Evolutionary conservation across 129 eudicot genomes (phyloP).

Genomic region (Arctium lappa): DNA sequence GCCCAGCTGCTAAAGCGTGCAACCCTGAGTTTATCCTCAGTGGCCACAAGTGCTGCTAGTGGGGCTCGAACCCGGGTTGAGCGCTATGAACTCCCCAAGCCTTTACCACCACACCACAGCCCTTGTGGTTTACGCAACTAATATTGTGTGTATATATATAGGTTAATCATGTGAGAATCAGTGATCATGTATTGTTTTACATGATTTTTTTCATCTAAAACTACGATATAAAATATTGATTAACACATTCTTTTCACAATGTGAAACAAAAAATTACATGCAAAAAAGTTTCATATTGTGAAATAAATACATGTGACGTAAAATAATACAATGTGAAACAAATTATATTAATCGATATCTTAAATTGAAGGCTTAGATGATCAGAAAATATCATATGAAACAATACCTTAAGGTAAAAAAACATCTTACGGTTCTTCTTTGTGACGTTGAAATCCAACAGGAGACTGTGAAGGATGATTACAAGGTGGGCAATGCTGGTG

Average conservation of each 20-base stretch:
- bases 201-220: no score
- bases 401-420: neutral
- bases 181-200: no score
- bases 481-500: constrained; percentile 16
- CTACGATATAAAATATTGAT: neutral
- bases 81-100: no score
- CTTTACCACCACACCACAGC: no score
- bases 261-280: neutral
- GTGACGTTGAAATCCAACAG: constrained; percentile 21
- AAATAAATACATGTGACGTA: neutral
- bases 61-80: no score
- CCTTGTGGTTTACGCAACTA: no score
- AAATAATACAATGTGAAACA: neutral
- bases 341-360: neutral
- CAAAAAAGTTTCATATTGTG: no score
- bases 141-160: no score
- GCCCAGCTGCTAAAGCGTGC: no score
- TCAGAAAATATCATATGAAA: no score
- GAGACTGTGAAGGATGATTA: constrained; percentile 11
- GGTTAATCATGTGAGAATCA: neutral
- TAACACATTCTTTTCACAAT: neutral
- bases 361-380: neutral
- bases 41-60: no score
- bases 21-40: no score
- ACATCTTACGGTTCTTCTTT: neutral